phyloP scores from a whole-genome alignment of 1,284 basidiomycete genomes.

The Rhodofomes roseus region DNA sequence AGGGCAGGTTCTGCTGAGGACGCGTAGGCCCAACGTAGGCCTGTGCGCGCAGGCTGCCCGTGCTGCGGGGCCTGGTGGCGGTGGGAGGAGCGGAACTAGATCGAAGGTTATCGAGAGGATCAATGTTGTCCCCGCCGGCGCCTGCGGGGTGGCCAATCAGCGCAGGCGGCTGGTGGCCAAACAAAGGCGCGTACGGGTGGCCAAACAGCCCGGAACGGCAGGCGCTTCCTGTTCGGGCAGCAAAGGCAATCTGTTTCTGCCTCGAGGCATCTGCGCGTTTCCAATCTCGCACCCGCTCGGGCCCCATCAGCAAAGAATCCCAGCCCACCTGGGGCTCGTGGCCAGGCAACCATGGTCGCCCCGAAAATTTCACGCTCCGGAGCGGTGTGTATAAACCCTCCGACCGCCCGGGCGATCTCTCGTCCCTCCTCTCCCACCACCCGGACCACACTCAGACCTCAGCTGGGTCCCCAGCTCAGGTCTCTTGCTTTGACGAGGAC shows the following conservation, averaged over 20 bases:
- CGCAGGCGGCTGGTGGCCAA: not conserved
- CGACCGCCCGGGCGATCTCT: not conserved
- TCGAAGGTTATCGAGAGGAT: not conserved
- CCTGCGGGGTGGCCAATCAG: not conserved
- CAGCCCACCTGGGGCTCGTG: constrained; percentile 2
- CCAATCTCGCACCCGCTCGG: not conserved
- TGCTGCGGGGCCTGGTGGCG: constrained; percentile 1
- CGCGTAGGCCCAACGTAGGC: not conserved
- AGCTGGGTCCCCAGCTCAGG: constrained; percentile 7
- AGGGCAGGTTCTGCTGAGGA: not conserved
- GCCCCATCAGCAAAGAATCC: not conserved
- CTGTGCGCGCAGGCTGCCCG: not conserved
- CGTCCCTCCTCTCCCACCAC: constrained; percentile 19
- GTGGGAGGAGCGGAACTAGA: not conserved
- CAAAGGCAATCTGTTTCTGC: not conserved
- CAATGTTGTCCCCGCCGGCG: not conserved
- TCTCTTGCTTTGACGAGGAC: constrained; percentile 3
- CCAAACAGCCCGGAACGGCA: not conserved
- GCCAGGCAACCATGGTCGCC: constrained; percentile 3
- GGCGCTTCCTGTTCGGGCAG: not conserved
- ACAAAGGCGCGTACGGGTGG: not conserved
- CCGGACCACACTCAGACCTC: constrained; percentile 8
- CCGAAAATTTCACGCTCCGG: constrained; percentile 11
- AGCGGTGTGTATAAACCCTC: constrained; percentile 11
- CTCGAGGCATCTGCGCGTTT: constrained; percentile 5